phyloP scores from a whole-genome alignment of 2,329 filamentous ascomycete genomes.

The Ploettnerulaceae sp. region DNA sequence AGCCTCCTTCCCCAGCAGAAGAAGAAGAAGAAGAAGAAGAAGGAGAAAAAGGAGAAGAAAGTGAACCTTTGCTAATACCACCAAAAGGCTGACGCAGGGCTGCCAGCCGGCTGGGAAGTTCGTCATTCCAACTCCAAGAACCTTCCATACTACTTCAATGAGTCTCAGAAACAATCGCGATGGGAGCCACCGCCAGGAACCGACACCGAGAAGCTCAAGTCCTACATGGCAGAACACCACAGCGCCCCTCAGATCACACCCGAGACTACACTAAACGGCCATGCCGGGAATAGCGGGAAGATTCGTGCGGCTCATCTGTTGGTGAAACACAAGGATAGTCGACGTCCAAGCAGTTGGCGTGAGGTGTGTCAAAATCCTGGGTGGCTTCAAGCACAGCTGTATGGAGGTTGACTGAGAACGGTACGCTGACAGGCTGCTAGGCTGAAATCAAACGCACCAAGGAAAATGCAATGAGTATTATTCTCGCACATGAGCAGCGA shows the following conservation, averaged over 20 bases:
- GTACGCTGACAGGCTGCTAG: slow-evolving; percentile 32
- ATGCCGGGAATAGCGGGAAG: slow-evolving; percentile 60
- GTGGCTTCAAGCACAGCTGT: neutral
- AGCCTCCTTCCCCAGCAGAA: neutral
- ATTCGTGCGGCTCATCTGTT: slow-evolving; percentile 91
- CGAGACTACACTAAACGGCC: slow-evolving; percentile 32
- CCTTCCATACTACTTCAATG: slow-evolving; percentile 98
- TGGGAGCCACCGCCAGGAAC: slow-evolving; percentile 91
- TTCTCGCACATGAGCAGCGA: slow-evolving; percentile 67
- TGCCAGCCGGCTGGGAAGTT: slow-evolving; percentile 88
- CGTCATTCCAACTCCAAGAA: slow-evolving; percentile 98
- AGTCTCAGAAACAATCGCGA: slow-evolving; percentile 76
- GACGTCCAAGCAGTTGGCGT: slow-evolving; percentile 88
- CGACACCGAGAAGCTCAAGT: slow-evolving; percentile 87
- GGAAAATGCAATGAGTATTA: slow-evolving; percentile 76
- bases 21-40: too few species aligned
- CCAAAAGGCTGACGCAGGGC: slow-evolving; percentile 66
- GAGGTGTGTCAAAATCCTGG: slow-evolving; percentile 46
- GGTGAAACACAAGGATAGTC: slow-evolving; percentile 86
- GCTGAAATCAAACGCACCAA: slow-evolving; percentile 82
- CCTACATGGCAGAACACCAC: slow-evolving; percentile 89
- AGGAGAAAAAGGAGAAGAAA: too few species aligned
- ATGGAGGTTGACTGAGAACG: neutral
- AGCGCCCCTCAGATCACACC: slow-evolving; percentile 48
- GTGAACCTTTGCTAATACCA: slow-evolving; percentile 21